Evolutionary conservation across 768 basidiomycete species (phyloP).

Genomic region (Amanita pallidorosea): DNA sequence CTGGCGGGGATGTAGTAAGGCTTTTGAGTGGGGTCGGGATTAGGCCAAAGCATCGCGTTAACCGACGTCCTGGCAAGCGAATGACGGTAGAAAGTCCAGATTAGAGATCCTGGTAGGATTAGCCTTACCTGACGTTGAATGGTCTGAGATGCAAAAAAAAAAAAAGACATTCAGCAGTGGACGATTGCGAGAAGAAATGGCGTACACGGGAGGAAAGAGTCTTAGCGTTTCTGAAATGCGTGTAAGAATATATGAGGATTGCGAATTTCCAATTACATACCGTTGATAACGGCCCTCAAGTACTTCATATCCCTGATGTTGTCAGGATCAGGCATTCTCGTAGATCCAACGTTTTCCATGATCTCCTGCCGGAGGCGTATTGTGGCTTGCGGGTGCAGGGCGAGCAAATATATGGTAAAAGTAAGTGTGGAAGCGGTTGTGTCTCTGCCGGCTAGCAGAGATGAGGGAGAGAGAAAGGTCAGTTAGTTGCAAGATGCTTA

Average conservation of each 20-base stretch:
- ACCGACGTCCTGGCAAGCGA: slow-evolving; percentile 26
- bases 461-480: neutral
- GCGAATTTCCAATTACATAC: slow-evolving; percentile 16
- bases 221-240: slow-evolving; percentile 35
- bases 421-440: slow-evolving; percentile 35
- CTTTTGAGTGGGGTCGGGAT: slow-evolving; percentile 31
- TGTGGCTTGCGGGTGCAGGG: slow-evolving; percentile 40
- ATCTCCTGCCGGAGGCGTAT: slow-evolving; percentile 46
- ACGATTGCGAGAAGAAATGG: neutral
- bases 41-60: slow-evolving; percentile 36
- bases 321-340: slow-evolving; percentile 38
- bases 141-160: slow-evolving; percentile 20
- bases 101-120: too few species aligned
- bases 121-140: slow-evolving; percentile 33
- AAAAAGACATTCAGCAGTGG: too few species aligned
- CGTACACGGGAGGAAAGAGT: slow-evolving; percentile 46
- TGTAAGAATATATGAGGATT: neutral
- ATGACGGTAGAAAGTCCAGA: too few species aligned
- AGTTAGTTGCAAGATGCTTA: slow-evolving; percentile 4
- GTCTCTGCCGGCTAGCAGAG: slow-evolving; percentile 27
- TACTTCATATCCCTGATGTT: slow-evolving; percentile 55
- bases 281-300: slow-evolving; percentile 54
- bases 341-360: slow-evolving; percentile 35
- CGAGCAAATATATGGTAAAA: slow-evolving; percentile 32
- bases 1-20: slow-evolving; percentile 44